Base-by-base conservation (phyloP, 106 monocot genomes). In the Xerophyta viscosa region DNA sequence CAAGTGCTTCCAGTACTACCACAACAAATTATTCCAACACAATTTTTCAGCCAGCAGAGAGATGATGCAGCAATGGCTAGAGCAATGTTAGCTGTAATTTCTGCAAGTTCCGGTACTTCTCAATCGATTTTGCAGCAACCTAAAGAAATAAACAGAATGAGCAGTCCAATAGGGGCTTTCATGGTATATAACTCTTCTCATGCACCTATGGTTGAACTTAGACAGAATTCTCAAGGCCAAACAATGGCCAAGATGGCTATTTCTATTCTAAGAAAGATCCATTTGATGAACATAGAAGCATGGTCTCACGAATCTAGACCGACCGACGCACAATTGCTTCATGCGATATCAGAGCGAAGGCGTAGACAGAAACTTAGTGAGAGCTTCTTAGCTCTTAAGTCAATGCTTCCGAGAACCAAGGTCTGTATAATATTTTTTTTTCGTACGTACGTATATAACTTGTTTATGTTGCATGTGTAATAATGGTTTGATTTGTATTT, bases 341-440 rank as follows among this genome's bases (percentile, higher is more conserved):
- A 90, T 61, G 68, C 81, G 69, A 78, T 94, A 33, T 78, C 88
- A 1, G 94, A 94, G 61, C 74, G 94, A n/a, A 84, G 68, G 37
- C 62, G 94, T 1, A 57, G 94, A 2, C 75, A 81, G 69, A 84
- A 73, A 54, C 56, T 88, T 13, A 84, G 71, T 37, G 81, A 88
- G 44, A 88, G 81, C 64, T 88, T 88, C 48, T 28, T 61, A 12
- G 67, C 66, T 6, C 80, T 88, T 6, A 74, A 81, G 25, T 43
- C 57, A 41, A 36, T 88, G 15, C 81, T 94, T 42, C 70, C 66
- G 1, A 78, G 72, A 6, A 66, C 81, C 12, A 88, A 78, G 81
- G 94, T 92, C 60, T 14, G 24, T 31, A 41, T 0, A 4, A 27
- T n/a, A 10, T 7, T 10, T 20, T 20, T 7, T 20, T 20, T 54